Base-by-base conservation (phyloP, 2,329 filamentous ascomycete genomes). In the Penicillium carneum region DNA sequence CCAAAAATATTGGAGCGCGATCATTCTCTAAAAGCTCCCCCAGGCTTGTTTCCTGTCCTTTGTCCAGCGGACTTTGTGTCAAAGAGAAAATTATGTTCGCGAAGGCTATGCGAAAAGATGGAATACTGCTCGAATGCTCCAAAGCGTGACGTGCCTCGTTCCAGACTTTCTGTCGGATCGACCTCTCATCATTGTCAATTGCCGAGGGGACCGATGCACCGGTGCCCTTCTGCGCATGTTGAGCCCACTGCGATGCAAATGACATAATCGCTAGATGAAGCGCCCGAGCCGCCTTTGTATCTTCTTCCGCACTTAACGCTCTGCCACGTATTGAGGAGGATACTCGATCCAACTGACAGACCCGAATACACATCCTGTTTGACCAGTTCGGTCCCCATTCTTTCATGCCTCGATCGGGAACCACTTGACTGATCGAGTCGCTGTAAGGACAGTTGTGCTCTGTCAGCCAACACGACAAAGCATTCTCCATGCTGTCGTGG, bases 21-120 rank as follows among this genome's bases (percentile, higher is more conserved):
- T 72, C 71, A 49, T 66, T 66, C 18, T 72, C 67, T 38, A 73
- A 45, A 16, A 73, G 41, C 14, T 70, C 49, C 6, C 59, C 57
- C 23, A 73, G 39, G 6, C 58, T 45, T 16, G 33, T 47, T 10
- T 70, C 61, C 31, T 69, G 51, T n/a, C 39, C 52, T 5, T 60
- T 57, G 10, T 78, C 70, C 11, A 75, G 60, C 6, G 79, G 79
- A 54, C 74, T 73, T 63, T 82, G 80, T 0, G 79, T 80, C 48
- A 82, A 65, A n/a, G 79, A 78, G 60, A 82, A 81, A 6, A 82
- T 77, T 23, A 82, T 79, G 45, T 81, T 77, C 29, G 80, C 80
- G 33, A 82, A 77, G 2, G 78, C 77, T 11, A 82, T 72, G 2
- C 79, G 75, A 62, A 81, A 81, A 0, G 80, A 82, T n/a, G 79